A percentile compares a stretch with the other conserved stretches of the same genome.
Conservation (phyloP, 179 eudicot genomes). For the Spinacia oleracea region DNA sequence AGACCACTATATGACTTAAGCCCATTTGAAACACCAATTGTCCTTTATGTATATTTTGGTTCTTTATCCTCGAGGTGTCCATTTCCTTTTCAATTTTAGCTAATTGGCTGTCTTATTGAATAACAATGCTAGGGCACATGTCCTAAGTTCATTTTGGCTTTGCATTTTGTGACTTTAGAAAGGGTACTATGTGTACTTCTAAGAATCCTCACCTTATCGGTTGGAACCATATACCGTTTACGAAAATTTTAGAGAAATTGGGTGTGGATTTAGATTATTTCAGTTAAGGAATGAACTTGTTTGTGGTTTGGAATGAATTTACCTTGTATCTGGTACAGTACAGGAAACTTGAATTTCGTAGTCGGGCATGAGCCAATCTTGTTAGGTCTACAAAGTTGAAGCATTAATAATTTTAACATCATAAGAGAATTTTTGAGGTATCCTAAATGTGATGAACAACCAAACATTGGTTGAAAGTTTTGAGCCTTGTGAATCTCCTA, state of each 20-base stretch:
- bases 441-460: not conserved
- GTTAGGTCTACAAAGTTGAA: not conserved
- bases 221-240: not conserved
- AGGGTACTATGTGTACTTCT: not conserved
- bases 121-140: not conserved
- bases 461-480: not conserved
- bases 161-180: not conserved
- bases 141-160: too few species aligned
- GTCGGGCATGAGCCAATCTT: not conserved
- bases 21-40: too few species aligned
- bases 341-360: not conserved
- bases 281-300: not conserved
- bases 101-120: too few species aligned
- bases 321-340: not conserved
- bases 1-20: too few species aligned
- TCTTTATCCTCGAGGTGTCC: too few species aligned
- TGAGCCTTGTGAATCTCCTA: not conserved
- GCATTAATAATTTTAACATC: not conserved
- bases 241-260: too few species aligned
- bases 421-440: not conserved
- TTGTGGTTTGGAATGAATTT: not conserved
- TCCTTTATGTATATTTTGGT: too few species aligned
- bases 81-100: too few species aligned
- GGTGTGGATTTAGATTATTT: too few species aligned
- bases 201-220: not conserved